Conservation (phyloP, 1,284 basidiomycete species). For the Paramarasmius palmivorus region DNA sequence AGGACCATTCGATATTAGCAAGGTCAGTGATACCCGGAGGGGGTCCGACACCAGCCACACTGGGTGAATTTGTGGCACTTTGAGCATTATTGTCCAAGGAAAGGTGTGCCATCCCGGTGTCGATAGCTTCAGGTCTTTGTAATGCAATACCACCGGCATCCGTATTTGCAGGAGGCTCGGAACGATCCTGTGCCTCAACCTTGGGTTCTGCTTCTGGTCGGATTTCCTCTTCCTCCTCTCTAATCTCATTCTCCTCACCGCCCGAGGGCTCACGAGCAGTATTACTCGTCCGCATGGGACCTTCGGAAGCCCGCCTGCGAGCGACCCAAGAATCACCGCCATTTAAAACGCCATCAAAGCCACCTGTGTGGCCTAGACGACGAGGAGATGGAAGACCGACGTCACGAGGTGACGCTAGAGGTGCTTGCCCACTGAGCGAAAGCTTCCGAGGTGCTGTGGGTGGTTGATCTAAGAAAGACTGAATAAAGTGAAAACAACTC, state of each 20-base stretch:
- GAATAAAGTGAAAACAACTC: conserved; percentile 11
- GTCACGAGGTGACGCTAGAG: conserved; percentile 59
- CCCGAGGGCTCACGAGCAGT: conserved; percentile 42
- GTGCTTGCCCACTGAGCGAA: conserved; percentile 64
- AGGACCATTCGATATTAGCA: conserved; percentile 84
- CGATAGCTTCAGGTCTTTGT: conserved; percentile 12
- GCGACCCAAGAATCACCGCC: conserved; percentile 67
- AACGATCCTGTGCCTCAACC: conserved; percentile 7
- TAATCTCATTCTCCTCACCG: conserved; percentile 45
- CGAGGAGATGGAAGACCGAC: conserved; percentile 63
- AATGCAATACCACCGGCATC: conserved; percentile 11
- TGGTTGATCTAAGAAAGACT: conserved; percentile 43
- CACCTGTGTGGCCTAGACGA: conserved; percentile 55
- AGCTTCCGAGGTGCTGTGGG: conserved; percentile 59
- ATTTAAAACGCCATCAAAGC: conserved; percentile 73
- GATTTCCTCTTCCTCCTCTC: conserved; percentile 56
- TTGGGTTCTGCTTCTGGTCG: conserved; percentile 9
- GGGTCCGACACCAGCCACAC: conserved; percentile 28
- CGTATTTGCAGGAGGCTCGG: conserved; percentile 14
- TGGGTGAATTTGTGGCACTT: conserved; percentile 16
- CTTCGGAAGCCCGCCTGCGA: conserved; percentile 58
- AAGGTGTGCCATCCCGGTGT: conserved; percentile 17
- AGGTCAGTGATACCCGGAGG: conserved; percentile 57
- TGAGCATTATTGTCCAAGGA: conserved; percentile 17
- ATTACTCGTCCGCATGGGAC: conserved; percentile 42